Percentiles rank a stretch among this genome's conserved stretches.
These are phyloP conservation scores for Ceratocystis smalleyi DNA, from an alignment of 2,329 filamentous ascomycete genomes.

Conservation along the genomic window DNA sequence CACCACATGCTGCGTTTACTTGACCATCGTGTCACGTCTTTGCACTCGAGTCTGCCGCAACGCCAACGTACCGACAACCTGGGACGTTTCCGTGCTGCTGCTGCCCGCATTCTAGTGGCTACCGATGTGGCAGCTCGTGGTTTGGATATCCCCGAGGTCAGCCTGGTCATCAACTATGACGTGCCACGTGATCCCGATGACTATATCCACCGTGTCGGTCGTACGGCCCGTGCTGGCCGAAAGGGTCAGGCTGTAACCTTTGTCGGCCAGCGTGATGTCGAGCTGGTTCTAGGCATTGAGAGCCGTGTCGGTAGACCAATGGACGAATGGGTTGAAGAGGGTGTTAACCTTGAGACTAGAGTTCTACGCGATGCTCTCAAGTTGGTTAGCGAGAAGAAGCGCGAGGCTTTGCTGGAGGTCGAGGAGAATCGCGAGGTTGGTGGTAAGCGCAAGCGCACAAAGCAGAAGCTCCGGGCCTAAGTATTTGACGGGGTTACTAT, in stretches of 20 bases:
- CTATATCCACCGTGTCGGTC: conserved; percentile 91
- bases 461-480: conserved; percentile 32
- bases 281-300: conserved; percentile 83
- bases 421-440: conserved; percentile 84
- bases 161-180: conserved; percentile 86
- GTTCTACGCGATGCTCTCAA: conserved; percentile 77
- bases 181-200: conserved; percentile 91
- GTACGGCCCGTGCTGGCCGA: conserved; percentile 83
- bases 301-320: conserved; percentile 63
- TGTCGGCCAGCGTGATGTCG: conserved; percentile 83
- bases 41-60: conserved; percentile 79
- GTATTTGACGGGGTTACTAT: neutral
- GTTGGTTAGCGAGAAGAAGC: conserved; percentile 86
- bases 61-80: conserved; percentile 75
- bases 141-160: conserved; percentile 87
- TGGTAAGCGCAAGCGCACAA: conserved; percentile 57
- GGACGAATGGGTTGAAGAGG: conserved; percentile 74
- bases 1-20: conserved; percentile 78
- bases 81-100: conserved; percentile 75
- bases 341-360: conserved; percentile 82
- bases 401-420: conserved; percentile 77
- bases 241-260: conserved; percentile 71
- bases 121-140: conserved; percentile 91
- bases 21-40: conserved; percentile 74
- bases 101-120: conserved; percentile 77